Percentiles rank a stretch among this genome's conserved stretches.
These are phyloP conservation scores for Verticillium tricorpus DNA, from an alignment of 2,329 filamentous ascomycete species.

Conservation along the genomic window DNA sequence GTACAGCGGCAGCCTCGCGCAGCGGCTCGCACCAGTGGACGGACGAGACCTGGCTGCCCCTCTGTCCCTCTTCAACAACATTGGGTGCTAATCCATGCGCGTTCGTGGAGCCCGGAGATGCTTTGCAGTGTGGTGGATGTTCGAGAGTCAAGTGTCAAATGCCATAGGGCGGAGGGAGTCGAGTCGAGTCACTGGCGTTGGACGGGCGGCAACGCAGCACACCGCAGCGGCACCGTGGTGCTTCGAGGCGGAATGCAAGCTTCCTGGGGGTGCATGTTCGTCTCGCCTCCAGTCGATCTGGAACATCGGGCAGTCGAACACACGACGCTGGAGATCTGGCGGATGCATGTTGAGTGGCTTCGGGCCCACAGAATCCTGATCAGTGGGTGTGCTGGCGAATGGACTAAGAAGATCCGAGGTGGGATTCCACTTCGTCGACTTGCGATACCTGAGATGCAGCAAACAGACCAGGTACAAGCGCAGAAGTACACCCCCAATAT, in stretches of 20 bases:
- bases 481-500: neutral
- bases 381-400: neutral
- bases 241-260: neutral
- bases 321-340: neutral
- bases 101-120: neutral
- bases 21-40: neutral
- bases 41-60: neutral
- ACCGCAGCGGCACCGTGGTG: neutral
- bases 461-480: neutral
- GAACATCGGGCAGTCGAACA: too few species aligned
- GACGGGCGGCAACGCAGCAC: neutral
- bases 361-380: neutral
- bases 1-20: neutral
- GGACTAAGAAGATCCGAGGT: neutral
- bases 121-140: neutral
- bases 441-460: neutral
- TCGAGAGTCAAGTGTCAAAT: neutral
- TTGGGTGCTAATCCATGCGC: neutral
- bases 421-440: neutral
- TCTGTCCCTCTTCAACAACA: neutral
- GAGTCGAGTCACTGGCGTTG: neutral
- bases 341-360: neutral
- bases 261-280: neutral
- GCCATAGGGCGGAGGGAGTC: neutral
- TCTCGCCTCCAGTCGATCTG: neutral